Conservation (phyloP, 768 basidiomycete genomes). For the Suillus brevipes region DNA sequence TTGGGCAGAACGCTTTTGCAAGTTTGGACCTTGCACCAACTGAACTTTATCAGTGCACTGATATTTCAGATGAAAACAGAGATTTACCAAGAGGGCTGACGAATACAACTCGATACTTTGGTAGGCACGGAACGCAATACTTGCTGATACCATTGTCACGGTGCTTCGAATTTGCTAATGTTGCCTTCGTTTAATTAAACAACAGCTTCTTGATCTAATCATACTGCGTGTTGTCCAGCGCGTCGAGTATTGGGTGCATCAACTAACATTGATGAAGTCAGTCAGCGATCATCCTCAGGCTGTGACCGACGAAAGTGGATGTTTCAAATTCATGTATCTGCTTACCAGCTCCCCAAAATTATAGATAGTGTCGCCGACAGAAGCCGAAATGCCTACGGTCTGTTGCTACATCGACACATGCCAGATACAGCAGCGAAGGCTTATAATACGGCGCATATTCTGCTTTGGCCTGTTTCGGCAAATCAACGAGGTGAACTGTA, state of each 20-base stretch:
- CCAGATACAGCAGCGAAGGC: slow-evolving; percentile 91
- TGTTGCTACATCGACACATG: slow-evolving; percentile 82
- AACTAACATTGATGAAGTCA: slow-evolving; percentile 50
- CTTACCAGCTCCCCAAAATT: slow-evolving; percentile 98
- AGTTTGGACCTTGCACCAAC: slow-evolving; percentile 3
- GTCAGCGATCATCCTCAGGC: slow-evolving; percentile 15
- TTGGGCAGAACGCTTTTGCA: not conserved
- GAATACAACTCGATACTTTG: slow-evolving; percentile 5
- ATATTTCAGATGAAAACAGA: no score
- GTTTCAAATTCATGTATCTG: slow-evolving; percentile 22
- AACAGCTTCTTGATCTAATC: slow-evolving; percentile 93
- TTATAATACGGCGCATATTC: slow-evolving; percentile 96
- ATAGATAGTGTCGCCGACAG: slow-evolving; percentile 93
- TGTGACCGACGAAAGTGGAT: slow-evolving; percentile 8
- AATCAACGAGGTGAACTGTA: slow-evolving; percentile 3
- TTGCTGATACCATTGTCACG: not conserved
- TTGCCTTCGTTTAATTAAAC: slow-evolving; percentile 96
- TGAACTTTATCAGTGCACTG: not conserved
- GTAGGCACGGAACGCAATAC: not conserved
- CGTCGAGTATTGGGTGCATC: slow-evolving; percentile 94
- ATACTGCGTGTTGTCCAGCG: slow-evolving; percentile 77
- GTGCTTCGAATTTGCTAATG: no score
- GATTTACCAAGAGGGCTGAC: slow-evolving; percentile 3
- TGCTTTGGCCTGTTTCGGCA: slow-evolving; percentile 71
- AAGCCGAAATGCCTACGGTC: slow-evolving; percentile 88